These are phyloP conservation scores for Bipolaris cookei DNA, from an alignment of 2,329 filamentous ascomycete species.

Conservation along the genomic window DNA sequence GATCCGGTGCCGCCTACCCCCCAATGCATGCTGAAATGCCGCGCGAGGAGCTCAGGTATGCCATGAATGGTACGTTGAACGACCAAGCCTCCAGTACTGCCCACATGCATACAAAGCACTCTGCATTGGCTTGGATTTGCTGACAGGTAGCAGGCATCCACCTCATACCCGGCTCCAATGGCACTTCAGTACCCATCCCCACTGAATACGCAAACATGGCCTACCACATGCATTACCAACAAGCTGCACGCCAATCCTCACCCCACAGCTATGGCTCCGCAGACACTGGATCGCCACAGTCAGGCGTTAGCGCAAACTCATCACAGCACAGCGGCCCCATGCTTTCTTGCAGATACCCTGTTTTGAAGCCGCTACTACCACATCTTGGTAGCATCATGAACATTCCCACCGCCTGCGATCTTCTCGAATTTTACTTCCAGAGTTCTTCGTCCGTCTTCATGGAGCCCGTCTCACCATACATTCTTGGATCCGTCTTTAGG, in stretches of 20 bases:
- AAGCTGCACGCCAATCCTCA: slow-evolving; percentile 39
- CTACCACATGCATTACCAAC: slow-evolving; percentile 43
- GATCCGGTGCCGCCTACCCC: slow-evolving; percentile 37
- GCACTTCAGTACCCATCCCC: slow-evolving; percentile 38
- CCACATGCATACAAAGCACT: slow-evolving; percentile 1
- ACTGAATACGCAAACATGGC: slow-evolving; percentile 42
- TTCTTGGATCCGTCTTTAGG: slow-evolving; percentile 85
- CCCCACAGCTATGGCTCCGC: slow-evolving; percentile 45
- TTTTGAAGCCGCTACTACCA: slow-evolving; percentile 80
- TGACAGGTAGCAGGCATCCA: slow-evolving; percentile 34
- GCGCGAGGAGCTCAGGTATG: slow-evolving; percentile 46
- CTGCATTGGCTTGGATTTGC: slow-evolving; percentile 2
- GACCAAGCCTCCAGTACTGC: background rate
- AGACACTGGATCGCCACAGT: slow-evolving; percentile 47
- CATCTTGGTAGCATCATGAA: slow-evolving; percentile 82
- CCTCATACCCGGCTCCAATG: slow-evolving; percentile 36
- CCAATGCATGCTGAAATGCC: slow-evolving; percentile 44
- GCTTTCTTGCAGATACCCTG: slow-evolving; percentile 70
- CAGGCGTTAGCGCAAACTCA: slow-evolving; percentile 42
- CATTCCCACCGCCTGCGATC: slow-evolving; percentile 80
- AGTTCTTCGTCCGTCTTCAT: slow-evolving; percentile 87
- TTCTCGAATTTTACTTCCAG: slow-evolving; percentile 88
- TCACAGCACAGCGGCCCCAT: slow-evolving; percentile 37
- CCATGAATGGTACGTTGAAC: slow-evolving; percentile 36
- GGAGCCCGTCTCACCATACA: slow-evolving; percentile 87